A percentile compares a stretch with the other conserved stretches of the same genome.
Evolutionary conservation across 768 basidiomycete genomes (phyloP).

Genomic region (Udeniomyces megalosporus): DNA sequence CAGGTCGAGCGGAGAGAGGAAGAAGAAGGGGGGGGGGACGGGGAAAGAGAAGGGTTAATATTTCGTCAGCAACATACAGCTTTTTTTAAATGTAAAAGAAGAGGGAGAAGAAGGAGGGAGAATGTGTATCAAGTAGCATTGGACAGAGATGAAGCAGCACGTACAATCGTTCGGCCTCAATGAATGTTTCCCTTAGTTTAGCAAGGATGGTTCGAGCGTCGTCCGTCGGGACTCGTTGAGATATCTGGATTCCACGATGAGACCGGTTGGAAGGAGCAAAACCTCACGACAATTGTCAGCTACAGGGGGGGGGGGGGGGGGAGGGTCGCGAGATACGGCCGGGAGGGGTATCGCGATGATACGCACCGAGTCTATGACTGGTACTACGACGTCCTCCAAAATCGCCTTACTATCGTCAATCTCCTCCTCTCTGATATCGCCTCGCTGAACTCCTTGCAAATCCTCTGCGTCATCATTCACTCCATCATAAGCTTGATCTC

Average conservation of each 20-base stretch:
- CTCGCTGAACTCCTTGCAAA: background rate
- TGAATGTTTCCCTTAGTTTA: slow-evolving; percentile 75
- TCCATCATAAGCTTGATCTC: background rate
- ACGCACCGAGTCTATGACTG: slow-evolving; percentile 86
- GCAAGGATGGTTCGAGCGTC: slow-evolving; percentile 76
- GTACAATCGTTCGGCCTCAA: slow-evolving; percentile 74
- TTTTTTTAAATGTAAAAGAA: too few relatives aligned
- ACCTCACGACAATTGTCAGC: background rate
- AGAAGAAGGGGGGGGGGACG: background rate
- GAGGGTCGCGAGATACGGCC: too few relatives aligned
- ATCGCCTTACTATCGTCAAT: slow-evolving; percentile 40
- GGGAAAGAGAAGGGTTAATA: too few relatives aligned
- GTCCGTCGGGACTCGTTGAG: slow-evolving; percentile 80
- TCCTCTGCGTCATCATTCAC: background rate
- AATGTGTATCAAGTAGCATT: too few relatives aligned
- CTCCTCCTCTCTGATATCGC: slow-evolving; percentile 21
- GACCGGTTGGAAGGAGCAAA: background rate
- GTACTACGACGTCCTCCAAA: slow-evolving; percentile 85
- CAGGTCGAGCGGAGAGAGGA: background rate
- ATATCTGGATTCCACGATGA: slow-evolving; percentile 41
- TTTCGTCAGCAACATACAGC: too few relatives aligned
- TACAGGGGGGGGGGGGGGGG: too few relatives aligned
- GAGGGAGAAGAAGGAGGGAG: too few relatives aligned
- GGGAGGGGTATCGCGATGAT: background rate
- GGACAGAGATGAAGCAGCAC: background rate